phyloP scores from a whole-genome alignment of 345 rosid genomes.

The Pistacia integerrima region DNA sequence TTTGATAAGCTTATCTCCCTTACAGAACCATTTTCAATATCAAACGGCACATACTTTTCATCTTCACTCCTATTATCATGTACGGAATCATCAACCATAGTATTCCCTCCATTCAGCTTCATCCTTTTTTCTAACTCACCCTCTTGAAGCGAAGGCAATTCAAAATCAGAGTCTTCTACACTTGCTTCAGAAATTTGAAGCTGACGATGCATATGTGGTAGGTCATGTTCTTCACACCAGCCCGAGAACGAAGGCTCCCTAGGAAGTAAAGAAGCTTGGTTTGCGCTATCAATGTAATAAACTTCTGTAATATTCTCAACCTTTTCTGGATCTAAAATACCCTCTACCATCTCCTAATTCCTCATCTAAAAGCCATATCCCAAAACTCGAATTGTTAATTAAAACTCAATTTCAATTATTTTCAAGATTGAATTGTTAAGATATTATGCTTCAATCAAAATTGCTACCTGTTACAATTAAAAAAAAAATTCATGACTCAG shows the following conservation, averaged over 20 bases:
- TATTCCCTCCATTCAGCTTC: conserved; percentile 48
- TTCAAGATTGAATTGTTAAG: not conserved
- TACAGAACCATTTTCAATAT: conserved; percentile 56
- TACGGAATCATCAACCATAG: conserved; percentile 27
- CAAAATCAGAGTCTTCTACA: conserved; percentile 33
- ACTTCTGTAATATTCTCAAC: conserved; percentile 18
- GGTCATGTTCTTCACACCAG: conserved; percentile 36
- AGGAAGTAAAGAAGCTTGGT: conserved; percentile 27
- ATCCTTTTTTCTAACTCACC: conserved; percentile 31
- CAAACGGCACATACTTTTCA: conserved; percentile 51
- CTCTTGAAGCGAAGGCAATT: conserved; percentile 33
- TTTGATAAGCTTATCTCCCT: conserved; percentile 38
- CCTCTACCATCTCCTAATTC: conserved; percentile 40
- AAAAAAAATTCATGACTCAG: not conserved
- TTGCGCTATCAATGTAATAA: conserved; percentile 24
- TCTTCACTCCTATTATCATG: conserved; percentile 34
- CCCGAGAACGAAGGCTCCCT: conserved; percentile 49
- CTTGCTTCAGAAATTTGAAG: conserved; percentile 19
- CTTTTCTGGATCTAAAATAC: conserved; percentile 23
- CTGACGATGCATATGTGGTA: conserved; percentile 23
- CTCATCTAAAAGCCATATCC: conserved; percentile 26
- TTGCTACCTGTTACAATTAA: conserved; percentile 3
- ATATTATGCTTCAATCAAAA: conserved; percentile 7
- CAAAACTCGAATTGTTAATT: not conserved
- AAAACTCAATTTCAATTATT: not conserved